Evolutionary conservation across 345 rosid species (phyloP).

Genomic region (Barbarea vulgaris): DNA sequence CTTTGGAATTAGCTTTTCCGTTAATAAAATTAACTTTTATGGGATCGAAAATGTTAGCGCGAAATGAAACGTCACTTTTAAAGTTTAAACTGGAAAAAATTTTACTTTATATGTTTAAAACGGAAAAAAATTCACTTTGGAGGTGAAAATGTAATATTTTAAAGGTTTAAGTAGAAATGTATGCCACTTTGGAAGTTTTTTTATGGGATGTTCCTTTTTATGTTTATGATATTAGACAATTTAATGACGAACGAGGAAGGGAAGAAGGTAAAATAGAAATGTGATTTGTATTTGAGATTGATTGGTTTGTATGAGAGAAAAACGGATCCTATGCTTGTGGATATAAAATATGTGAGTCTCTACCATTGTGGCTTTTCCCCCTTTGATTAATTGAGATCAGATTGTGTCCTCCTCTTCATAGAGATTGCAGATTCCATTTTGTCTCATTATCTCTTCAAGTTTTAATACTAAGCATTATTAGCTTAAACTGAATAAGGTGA

Average conservation of each 20-base stretch:
- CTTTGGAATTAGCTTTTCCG: too few relatives aligned
- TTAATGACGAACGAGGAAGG: background rate
- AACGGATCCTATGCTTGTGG: constrained; percentile 39
- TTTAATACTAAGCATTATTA: background rate
- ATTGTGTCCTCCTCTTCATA: background rate
- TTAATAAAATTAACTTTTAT: too few relatives aligned
- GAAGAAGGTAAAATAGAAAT: background rate
- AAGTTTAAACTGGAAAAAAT: too few relatives aligned
- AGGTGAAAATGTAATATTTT: too few relatives aligned
- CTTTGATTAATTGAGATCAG: background rate
- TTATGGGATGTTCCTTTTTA: too few relatives aligned
- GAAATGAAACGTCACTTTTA: too few relatives aligned
- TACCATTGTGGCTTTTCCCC: constrained; percentile 17
- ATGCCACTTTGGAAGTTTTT: too few relatives aligned
- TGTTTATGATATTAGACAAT: too few relatives aligned
- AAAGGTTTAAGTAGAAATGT: too few relatives aligned
- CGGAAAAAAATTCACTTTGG: too few relatives aligned
- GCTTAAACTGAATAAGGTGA: background rate
- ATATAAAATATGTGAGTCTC: constrained; percentile 31
- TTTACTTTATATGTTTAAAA: too few relatives aligned
- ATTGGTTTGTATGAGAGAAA: constrained; percentile 24
- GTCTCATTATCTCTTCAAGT: background rate
- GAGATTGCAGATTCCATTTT: background rate
- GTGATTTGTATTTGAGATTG: constrained; percentile 10
- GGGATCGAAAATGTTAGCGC: too few relatives aligned